Evolutionary conservation across 108 stramenopile genomes (phyloP), one percentile per base, ranked within the genome.

Genomic region (Skeletonema tropicum): DNA sequence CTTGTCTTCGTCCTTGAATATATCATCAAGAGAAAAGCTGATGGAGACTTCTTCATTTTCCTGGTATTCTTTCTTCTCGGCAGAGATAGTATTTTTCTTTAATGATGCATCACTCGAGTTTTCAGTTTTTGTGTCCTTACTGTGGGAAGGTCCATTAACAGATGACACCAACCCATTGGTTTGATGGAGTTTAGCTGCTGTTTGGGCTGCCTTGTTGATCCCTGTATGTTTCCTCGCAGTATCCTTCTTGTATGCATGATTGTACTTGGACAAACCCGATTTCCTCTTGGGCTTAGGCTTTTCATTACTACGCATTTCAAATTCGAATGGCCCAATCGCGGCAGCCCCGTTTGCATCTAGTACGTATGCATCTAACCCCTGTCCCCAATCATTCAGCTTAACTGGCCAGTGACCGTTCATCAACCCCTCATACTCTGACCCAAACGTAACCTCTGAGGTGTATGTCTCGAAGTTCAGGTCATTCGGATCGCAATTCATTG

Each of bases 281-380:
- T 36, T 8, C 9, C 6, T 19, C 19, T 62, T 62, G 9, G 61
- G 36, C 61, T 33, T 62, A 6, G n/a, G 33, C 6, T 62, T 62
- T 2, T 62, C 61, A 9, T 32, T 64, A 4, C 52, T 30, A 10
- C 3, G 62, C 12, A 73, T 49, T n/a, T 58, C 39, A 36, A 73
- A 73, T 36, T 73, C 72, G 25, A 63, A 31, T 5, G 72, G 72
- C 14, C 72, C 72, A 17, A 73, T 63, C 13, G 62, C 72, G 6
- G 72, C 72, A 21, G 62, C 62, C 0, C 72, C 72, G 3, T 26
- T 48, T 6, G 60, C 62, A 55, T 73, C 72, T 17, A 73, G 38
- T 25, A 63, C 60, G 21, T 41, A 73, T 30, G 62, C 72, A 55
- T 73, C 72, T 14, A 36, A 64, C 8, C 72, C 72, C 6, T 21